These are phyloP conservation scores for Xylaria sp. DNA, from an alignment of 2,329 filamentous ascomycete species.

Conservation along the genomic window DNA sequence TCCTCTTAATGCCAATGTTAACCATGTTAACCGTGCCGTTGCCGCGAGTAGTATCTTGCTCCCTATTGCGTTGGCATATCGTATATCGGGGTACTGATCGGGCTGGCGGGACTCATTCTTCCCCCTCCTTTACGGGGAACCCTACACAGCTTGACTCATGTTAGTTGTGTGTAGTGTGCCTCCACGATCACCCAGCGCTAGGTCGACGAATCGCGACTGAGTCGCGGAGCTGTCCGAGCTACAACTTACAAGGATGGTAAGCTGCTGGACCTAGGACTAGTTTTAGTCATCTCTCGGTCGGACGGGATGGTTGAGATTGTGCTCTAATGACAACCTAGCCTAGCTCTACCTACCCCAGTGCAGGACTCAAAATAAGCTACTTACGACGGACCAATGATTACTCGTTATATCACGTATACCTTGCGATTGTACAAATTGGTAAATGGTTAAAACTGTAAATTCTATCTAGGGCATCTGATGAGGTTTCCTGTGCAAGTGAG, in stretches of 20 bases:
- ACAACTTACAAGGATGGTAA: conserved; percentile 20
- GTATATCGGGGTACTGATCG: not conserved
- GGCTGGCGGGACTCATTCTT: not conserved
- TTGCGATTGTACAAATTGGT: not conserved
- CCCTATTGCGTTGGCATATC: conserved; percentile 8
- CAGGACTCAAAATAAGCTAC: not conserved
- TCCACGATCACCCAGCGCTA: conserved; percentile 23
- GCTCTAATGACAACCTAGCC: conserved; percentile 3
- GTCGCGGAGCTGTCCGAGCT: conserved; percentile 27
- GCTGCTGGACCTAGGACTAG: not conserved
- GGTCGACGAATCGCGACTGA: conserved; percentile 12
- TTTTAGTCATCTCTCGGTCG: conserved; percentile 9
- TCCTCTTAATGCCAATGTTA: conserved; percentile 15
- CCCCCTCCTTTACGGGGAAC: conserved; percentile 1
- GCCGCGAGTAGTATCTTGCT: conserved; percentile 13
- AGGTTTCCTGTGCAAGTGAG: conserved; percentile 25
- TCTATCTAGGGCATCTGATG: conserved; percentile 27
- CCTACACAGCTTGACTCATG: conserved; percentile 29
- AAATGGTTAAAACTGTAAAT: conserved; percentile 16
- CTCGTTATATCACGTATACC: not conserved
- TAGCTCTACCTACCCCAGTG: not conserved
- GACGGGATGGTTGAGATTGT: conserved; percentile 8
- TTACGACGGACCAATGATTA: conserved; percentile 2
- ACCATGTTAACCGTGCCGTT: conserved; percentile 9
- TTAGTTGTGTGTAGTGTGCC: conserved; percentile 3